Base-by-base conservation (phyloP, 148 eudicot species). In the Rhododendron griersonianum region DNA sequence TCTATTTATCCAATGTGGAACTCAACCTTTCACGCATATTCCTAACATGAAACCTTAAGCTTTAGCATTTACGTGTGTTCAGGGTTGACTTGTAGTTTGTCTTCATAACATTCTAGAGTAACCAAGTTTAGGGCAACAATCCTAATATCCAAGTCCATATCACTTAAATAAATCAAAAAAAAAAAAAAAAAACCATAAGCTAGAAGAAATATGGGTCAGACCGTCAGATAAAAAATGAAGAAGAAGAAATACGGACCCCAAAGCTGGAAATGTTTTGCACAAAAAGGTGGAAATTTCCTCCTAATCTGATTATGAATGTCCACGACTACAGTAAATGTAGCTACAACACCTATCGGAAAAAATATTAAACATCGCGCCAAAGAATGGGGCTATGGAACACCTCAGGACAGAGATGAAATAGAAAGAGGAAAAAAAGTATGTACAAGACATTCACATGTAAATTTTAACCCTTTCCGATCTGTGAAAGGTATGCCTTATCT, bases 401-500 rank as follows among this genome's bases (percentile, higher is more conserved):
- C 84, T 30, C 35, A 10, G 9, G 39, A 63, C 33, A 25, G 7
- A 41, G 28, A 77, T 1, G 84, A 21, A 41, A 74, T 61, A 25
- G 48, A 53, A 71, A 45, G 50, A 55, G 79, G 10, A 6, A 53
- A 23, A 59, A 55, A 71, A 76, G 78, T 59, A 91, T 90, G 33
- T 85, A 89, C 93, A 90, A 28, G 84, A 81, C 21, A 57, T 44
- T 85, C 83, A 47, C 76, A 63, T 61, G 33, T 74, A 86, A 63
- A 33, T 47, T 88, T 41, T 81, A 88, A 69, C 82, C 87, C 85
- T 91, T 88, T 59, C 86, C 86, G 11, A 81, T 35, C 84, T 92
- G 93, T 28, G 90, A 84, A 39, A 94, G 87, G 91, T 94, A 96
- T 69, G 88, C 91, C 88, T 91, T 90, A 85, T 96, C 98, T 55